Evolutionary conservation across 768 basidiomycete genomes (phyloP).

Genomic region (Suillus weaverae): DNA sequence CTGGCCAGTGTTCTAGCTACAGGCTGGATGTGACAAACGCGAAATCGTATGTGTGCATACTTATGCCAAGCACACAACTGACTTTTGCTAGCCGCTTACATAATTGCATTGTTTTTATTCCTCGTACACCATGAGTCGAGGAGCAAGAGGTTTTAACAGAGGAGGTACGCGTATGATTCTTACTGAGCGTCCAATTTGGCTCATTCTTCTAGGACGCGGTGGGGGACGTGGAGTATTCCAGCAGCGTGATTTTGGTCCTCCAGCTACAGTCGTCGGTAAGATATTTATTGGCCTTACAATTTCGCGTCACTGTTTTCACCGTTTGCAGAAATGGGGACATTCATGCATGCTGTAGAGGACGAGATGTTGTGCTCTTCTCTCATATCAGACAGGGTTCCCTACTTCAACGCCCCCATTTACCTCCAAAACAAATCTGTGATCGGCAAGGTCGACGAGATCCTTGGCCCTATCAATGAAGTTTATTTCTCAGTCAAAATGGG

Average conservation of each 20-base stretch:
- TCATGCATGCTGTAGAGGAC: slow-evolving; percentile 94
- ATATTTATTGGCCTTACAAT: background rate
- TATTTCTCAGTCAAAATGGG: slow-evolving; percentile 98
- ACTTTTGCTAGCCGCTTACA: slow-evolving; percentile 16
- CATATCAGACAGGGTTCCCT: slow-evolving; percentile 89
- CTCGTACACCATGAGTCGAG: slow-evolving; percentile 46
- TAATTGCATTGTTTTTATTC: slow-evolving; percentile 17
- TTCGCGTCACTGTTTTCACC: slow-evolving; percentile 11
- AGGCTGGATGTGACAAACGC: background rate
- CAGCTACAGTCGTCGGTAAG: slow-evolving; percentile 74
- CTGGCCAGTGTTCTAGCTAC: background rate
- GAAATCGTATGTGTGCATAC: background rate
- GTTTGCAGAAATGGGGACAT: slow-evolving; percentile 82
- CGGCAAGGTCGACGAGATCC: slow-evolving; percentile 97
- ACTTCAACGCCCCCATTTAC: slow-evolving; percentile 99
- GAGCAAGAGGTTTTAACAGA: slow-evolving; percentile 55
- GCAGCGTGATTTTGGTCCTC: slow-evolving; percentile 75
- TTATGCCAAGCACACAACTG: background rate
- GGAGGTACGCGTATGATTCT: slow-evolving; percentile 37
- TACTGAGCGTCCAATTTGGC: background rate
- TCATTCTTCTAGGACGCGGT: slow-evolving; percentile 47
- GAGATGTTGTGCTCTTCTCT: slow-evolving; percentile 95
- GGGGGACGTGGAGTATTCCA: slow-evolving; percentile 70
- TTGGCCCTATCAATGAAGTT: slow-evolving; percentile 99
- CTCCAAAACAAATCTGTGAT: slow-evolving; percentile 94